Evolutionary conservation across 2,329 filamentous ascomycete species (phyloP).

Genomic region (Trichoderma cornu-damae): DNA sequence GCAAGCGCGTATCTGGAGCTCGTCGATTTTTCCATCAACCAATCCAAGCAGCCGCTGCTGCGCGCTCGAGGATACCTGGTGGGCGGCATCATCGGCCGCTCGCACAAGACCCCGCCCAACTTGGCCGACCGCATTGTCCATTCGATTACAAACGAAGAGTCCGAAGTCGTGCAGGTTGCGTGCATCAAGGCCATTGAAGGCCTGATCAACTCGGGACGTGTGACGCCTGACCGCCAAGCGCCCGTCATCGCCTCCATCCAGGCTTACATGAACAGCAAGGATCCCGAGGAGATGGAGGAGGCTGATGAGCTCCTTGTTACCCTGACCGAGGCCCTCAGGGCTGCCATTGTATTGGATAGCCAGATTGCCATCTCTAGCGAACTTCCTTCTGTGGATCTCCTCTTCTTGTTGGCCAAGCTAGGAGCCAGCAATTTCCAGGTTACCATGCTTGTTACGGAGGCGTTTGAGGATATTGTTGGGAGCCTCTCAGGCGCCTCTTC

Average conservation of each 20-base stretch:
- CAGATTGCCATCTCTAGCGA: conserved; percentile 66
- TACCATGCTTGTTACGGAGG: conserved; percentile 78
- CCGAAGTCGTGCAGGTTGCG: conserved; percentile 86
- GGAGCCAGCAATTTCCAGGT: conserved; percentile 89
- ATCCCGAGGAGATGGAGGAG: conserved; percentile 77
- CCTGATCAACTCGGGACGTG: conserved; percentile 51
- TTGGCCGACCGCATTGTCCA: conserved; percentile 70
- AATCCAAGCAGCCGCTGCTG: conserved; percentile 66
- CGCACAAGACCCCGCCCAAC: conserved; percentile 56
- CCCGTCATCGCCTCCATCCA: conserved; percentile 58
- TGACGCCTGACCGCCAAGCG: conserved; percentile 52
- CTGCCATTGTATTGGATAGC: conserved; percentile 75
- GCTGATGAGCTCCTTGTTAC: conserved; percentile 90
- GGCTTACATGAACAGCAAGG: conserved; percentile 72
- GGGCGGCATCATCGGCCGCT: conserved; percentile 71
- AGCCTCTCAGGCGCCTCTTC: conserved; percentile 61
- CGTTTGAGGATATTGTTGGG: conserved; percentile 81
- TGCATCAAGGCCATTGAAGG: conserved; percentile 82
- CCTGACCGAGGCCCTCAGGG: conserved; percentile 77
- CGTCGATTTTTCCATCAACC: conserved; percentile 69
- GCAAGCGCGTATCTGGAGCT: conserved; percentile 73
- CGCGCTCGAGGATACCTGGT: conserved; percentile 83
- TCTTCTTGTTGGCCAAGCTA: conserved; percentile 85
- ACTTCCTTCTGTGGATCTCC: conserved; percentile 69
- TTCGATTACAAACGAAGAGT: conserved; percentile 67